Base-by-base conservation (phyloP, 108 stramenopile species). In the Fragilaria radians region DNA sequence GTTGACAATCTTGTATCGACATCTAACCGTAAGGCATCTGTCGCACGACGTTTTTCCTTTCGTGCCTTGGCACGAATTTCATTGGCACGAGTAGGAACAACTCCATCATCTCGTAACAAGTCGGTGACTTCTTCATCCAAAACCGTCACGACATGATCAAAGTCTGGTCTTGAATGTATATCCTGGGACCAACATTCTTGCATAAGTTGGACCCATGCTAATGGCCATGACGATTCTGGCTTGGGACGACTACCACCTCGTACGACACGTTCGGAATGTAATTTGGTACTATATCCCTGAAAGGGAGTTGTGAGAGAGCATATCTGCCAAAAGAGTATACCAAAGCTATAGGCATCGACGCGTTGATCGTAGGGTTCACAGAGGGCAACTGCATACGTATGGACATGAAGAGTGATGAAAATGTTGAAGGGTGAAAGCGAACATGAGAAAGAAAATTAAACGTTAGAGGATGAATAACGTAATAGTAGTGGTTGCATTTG, bases 311-410 rank as follows among this genome's bases (percentile, higher is more conserved):
- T 77, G 26, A 93, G 60, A 4, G 91, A 80, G 52, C 91, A 93
- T 29, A 89, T 70, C 52, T 93, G 91, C 76, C 80, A 81, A 59
- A 89, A 85, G n/a, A 93, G 63, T 24, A 93, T 76, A 1, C 87
- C 91, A 70, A 93, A 93, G 25, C 79, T 81, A 61, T 89, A 93
- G 9, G 84, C 59, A 63, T 93, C 91, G 0, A 87, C 91, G 2
- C 74, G 68, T 18, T 81, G 70, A 46, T 80, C 70, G 71, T 93
- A 93, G 28, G 88, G 82, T 28, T 67, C 61, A 28, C 80, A 77
- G 28, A 70, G 23, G 0, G 79, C 75, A 27, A 77, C 55, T 19
- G 14, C 7, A 42, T 42, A 42, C 11, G 14, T 14, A 42, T 42
- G 36, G 36, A 7, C 36, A 42, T 7, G 11, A 14, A 14, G 7